A percentile compares a stretch with the other conserved stretches of the same genome.
Evolutionary conservation across 306 rosid genomes (phyloP).

Genomic region (Dryas octopetala): DNA sequence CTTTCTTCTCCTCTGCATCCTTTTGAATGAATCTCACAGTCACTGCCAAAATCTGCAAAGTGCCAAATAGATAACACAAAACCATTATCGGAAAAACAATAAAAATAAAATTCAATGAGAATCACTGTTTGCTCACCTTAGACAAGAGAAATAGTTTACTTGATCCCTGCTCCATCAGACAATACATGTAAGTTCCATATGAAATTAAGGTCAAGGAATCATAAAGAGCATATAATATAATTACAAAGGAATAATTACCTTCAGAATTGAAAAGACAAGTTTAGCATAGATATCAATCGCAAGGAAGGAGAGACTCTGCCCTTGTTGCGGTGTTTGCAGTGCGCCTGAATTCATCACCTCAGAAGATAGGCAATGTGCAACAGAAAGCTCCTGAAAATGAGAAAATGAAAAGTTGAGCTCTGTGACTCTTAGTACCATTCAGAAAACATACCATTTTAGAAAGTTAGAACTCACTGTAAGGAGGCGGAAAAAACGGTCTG

Average conservation of each 20-base stretch:
- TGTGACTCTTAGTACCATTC: constrained; percentile 5
- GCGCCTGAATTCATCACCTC: constrained; percentile 68
- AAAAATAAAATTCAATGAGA: background rate
- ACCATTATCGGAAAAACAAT: constrained; percentile 12
- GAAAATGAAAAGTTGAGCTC: background rate
- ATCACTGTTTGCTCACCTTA: constrained; percentile 53
- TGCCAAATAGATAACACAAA: constrained; percentile 25
- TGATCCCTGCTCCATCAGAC: constrained; percentile 65
- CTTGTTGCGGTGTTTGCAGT: constrained; percentile 70
- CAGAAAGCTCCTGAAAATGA: constrained; percentile 68
- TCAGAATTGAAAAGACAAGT: constrained; percentile 75
- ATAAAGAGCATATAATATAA: background rate
- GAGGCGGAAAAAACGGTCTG: constrained; percentile 79
- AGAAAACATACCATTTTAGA: background rate
- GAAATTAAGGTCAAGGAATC: background rate
- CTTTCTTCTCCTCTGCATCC: constrained; percentile 90
- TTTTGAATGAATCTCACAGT: constrained; percentile 71
- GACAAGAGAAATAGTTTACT: constrained; percentile 62
- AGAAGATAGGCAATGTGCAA: constrained; percentile 71
- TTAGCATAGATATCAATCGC: constrained; percentile 85
- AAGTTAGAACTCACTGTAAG: constrained; percentile 54
- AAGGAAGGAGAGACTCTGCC: constrained; percentile 67
- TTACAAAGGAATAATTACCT: constrained; percentile 44
- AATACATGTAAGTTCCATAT: constrained; percentile 14
- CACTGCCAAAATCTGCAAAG: constrained; percentile 71